A percentile compares a stretch with the other conserved stretches of the same genome.
phyloP scores from a whole-genome alignment of 805 yeast genomes.

The Saturnispora serradocipensis region DNA sequence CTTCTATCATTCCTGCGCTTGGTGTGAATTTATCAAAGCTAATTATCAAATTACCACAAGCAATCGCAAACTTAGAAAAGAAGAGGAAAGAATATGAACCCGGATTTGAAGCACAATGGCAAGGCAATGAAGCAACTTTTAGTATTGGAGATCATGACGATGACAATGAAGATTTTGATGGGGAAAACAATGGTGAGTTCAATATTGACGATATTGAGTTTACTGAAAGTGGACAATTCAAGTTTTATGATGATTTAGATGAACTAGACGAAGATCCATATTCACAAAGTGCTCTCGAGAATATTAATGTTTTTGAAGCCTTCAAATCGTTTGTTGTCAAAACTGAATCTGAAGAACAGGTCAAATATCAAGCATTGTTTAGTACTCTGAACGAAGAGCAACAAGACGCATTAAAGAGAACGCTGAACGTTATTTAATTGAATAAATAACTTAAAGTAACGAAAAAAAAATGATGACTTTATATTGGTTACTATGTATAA shows the following conservation, averaged over 20 bases:
- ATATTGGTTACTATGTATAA: not conserved
- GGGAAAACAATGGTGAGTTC: constrained; percentile 23
- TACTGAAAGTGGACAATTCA: constrained; percentile 22
- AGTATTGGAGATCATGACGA: constrained; percentile 17
- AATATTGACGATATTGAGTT: constrained; percentile 25
- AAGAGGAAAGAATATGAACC: constrained; percentile 46
- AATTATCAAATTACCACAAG: constrained; percentile 58
- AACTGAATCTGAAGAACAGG: constrained; percentile 39
- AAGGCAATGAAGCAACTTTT: constrained; percentile 12
- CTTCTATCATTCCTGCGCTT: constrained; percentile 35
- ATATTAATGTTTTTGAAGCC: constrained; percentile 58
- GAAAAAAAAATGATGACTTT: not conserved
- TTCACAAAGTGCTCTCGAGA: constrained; percentile 71
- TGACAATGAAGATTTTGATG: constrained; percentile 20
- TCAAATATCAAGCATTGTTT: constrained; percentile 19
- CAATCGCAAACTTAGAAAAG: constrained; percentile 56
- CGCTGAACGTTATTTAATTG: not conserved
- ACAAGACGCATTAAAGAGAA: constrained; percentile 15
- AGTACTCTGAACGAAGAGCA: constrained; percentile 19
- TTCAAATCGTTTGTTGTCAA: constrained; percentile 47
- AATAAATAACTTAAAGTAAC: not conserved
- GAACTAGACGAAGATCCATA: constrained; percentile 78
- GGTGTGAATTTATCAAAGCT: constrained; percentile 43
- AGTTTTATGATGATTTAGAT: constrained; percentile 47
- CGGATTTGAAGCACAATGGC: constrained; percentile 20